phyloP scores from a whole-genome alignment of 164 flowering plant genomes.

The Amborella trichopoda region DNA sequence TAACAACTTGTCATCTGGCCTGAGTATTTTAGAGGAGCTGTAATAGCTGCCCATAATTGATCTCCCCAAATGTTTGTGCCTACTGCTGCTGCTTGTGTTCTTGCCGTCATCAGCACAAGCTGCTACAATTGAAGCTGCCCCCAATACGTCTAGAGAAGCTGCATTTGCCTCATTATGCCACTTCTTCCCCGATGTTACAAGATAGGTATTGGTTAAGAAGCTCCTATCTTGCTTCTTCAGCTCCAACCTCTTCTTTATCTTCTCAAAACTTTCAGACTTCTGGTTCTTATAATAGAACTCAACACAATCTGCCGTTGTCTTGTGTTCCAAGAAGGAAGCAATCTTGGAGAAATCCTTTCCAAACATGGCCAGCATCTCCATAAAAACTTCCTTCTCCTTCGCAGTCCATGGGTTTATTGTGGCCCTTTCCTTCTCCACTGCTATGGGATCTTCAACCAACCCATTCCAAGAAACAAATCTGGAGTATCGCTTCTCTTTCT shows the following conservation, averaged over 20 bases:
- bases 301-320: constrained; percentile 93
- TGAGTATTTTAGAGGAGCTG: constrained; percentile 10
- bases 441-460: constrained; percentile 78
- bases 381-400: constrained; percentile 64
- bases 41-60: constrained; percentile 13
- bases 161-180: constrained; percentile 63
- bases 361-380: constrained; percentile 49
- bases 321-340: constrained; percentile 70
- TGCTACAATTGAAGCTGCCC: constrained; percentile 66
- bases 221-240: constrained; percentile 32
- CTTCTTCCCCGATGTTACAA: constrained; percentile 58
- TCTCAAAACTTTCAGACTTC: constrained; percentile 70
- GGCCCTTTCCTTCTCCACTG: constrained; percentile 72
- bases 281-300: constrained; percentile 96
- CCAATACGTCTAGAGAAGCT: constrained; percentile 73
- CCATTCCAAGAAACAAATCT: constrained; percentile 68
- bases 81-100: constrained; percentile 10
- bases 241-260: constrained; percentile 39
- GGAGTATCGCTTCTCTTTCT: constrained; percentile 40
- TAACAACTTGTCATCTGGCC: constrained; percentile 15
- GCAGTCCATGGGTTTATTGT: constrained; percentile 79
- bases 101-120: constrained; percentile 31
- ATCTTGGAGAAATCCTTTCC: constrained; percentile 89
- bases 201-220: constrained; percentile 29
- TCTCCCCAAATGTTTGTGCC: constrained; percentile 15